Evolutionary conservation across 768 basidiomycete species (phyloP).

Genomic region (Macrolepiota fuliginosa): DNA sequence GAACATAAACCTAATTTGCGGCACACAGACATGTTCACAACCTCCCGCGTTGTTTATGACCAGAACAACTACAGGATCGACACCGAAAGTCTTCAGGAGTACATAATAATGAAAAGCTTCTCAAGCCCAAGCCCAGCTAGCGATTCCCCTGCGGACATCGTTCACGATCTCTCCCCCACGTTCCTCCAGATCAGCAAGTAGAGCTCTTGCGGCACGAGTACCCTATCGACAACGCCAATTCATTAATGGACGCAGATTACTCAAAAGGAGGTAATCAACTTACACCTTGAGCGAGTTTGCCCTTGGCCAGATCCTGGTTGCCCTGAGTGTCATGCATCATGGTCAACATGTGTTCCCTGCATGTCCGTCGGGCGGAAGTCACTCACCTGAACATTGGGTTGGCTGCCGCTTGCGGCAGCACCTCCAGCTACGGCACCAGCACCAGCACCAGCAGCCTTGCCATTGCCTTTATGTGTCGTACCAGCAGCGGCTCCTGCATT

Average conservation of each 20-base stretch:
- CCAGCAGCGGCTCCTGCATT: not conserved
- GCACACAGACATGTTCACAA: not conserved
- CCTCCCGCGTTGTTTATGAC: not conserved
- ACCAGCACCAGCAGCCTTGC: not conserved
- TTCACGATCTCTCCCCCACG: conserved; percentile 23
- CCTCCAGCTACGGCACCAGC: not conserved
- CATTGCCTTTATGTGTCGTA: not conserved
- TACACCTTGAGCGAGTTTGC: conserved; percentile 11
- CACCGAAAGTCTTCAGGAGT: not conserved
- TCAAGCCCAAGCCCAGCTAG: conserved; percentile 31
- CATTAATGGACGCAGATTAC: not conserved
- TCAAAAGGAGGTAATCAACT: conserved; percentile 1
- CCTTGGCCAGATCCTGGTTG: not conserved
- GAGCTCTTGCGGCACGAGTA: conserved; percentile 37
- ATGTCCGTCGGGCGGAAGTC: too few species aligned
- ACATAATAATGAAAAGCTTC: not conserved
- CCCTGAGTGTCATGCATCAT: not conserved
- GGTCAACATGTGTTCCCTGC: too few species aligned
- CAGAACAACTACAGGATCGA: not conserved
- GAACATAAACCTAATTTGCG: not conserved
- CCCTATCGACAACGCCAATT: conserved; percentile 22
- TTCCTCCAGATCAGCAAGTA: conserved; percentile 26
- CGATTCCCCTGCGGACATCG: conserved; percentile 22
- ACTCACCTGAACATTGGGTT: not conserved
- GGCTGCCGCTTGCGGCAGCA: not conserved